Evolutionary conservation across 371 early-diverging fungal genomes (phyloP), one percentile per base, ranked within the genome.

Genomic region (Neoconidiobolus thromboides): DNA sequence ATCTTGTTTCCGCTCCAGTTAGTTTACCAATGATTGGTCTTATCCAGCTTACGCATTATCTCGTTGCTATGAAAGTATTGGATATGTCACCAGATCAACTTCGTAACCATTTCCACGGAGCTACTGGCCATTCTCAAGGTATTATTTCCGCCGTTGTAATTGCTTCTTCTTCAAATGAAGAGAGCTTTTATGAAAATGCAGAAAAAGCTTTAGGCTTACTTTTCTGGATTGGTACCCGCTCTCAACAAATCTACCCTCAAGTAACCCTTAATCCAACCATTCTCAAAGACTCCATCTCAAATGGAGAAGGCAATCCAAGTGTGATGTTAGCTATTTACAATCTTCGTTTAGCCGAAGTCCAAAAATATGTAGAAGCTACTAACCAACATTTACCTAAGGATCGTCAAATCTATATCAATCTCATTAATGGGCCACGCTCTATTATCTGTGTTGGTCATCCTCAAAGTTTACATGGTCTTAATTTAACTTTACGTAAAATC

Each of bases 61-160:
- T 78, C 77, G 78, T 84, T 40, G 81, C 80, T 73, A 73, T 84
- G 58, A 83, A 80, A 75, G 79, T 74, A 0, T 63, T 74, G 42
- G 71, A 68, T 52, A 68, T 68, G 53, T 67, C 73, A 55, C 73
- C 73, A 61, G 71, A 64, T 36, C 70, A 77, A 61, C 59, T 73
- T 36, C 62, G 71, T 58, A 61, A 67, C 51, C 65, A 69, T 36
- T 67, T 74, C 65, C 70, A 70, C 80, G 92, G 90, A 62, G 75
- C 87, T 47, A 90, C 93, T 38, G 95, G 95, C 66, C 95, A 94
- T 70, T 85, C 85, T 66, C 95, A 94, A 73, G 95, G 95, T 60
- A 85, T 94, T 62, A 82, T 94, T 66, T 82, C 90, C 10, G 85
- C 95, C 15, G 89, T 87, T 37, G 91, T 87, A 55, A 81, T 94